Evolutionary conservation across 2,329 filamentous ascomycete genomes (phyloP), one percentile per base, ranked within the genome.

Genomic region (Neurospora sp.): DNA sequence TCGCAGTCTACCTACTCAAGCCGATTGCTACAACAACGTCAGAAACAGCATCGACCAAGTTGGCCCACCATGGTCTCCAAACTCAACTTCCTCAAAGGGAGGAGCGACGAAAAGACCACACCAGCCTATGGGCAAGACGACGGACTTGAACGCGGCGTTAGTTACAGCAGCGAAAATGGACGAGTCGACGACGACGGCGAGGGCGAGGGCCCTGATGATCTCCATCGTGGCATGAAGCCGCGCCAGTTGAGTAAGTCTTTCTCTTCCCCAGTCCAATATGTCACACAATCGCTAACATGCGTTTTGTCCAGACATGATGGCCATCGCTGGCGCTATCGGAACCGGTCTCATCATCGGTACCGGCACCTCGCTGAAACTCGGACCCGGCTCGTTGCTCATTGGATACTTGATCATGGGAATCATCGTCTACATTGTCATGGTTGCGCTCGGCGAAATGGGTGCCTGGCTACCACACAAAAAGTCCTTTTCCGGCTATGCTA

Each of bases 391-490:
- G 10, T 74, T 82, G 1, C 72, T 83, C 0, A 79, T 83, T 67
- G 79, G 78, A 5, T 83, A 83, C 68, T 67, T 78, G 15, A 46
- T 85, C 75, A 74, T 85, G 74, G 82, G 75, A 46, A 71, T 76
- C 70, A 87, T 90, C 70, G 75, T 79, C 71, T 91, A 87, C 78
- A 78, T 90, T 33, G 88, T 91, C 71, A 90, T 90, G 87, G 86
- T 86, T 68, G 87, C 86, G 62, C 84, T 91, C n/a, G 88, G 88
- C 67, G 89, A 91, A 76, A 91, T 91, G 88, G 88, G 88, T 33
- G 84, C 89, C 52, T 90, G 86, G 86, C 78, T 91, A 39, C 89
- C 89, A 17, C 79, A 87, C 70, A 83, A 86, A 69, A 86, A 86
- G 76, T 87, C 87, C 71, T 91, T 91, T 76, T 86, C 87, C 66